Percentiles rank a stretch among this genome's conserved stretches.
Evolutionary conservation across 2,329 filamentous ascomycete species (phyloP).

Genomic region (Triangularia setosa): DNA sequence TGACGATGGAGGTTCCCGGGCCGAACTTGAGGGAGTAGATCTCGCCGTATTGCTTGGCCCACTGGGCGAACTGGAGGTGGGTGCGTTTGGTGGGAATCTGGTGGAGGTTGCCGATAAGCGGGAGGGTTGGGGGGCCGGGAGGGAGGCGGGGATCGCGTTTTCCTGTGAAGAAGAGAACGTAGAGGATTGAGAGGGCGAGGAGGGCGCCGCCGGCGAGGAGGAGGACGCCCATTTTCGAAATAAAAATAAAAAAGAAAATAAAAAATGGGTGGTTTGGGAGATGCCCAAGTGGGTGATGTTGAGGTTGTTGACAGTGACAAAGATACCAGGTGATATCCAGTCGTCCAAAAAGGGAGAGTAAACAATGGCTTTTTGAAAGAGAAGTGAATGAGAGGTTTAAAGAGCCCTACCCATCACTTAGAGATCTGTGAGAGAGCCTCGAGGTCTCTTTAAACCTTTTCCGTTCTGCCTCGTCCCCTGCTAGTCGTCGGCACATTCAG

Average conservation of each 20-base stretch:
- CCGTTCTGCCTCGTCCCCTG: neutral
- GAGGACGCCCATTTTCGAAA: constrained; percentile 12
- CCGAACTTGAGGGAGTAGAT: constrained; percentile 42
- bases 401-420: neutral
- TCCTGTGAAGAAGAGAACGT: constrained; percentile 15
- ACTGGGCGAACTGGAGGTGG: constrained; percentile 36
- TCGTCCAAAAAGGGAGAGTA: neutral
- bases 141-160: constrained; percentile 11
- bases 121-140: constrained; percentile 37
- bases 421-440: neutral
- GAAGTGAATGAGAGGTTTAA: neutral
- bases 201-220: constrained; percentile 10
- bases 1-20: constrained; percentile 36
- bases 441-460: neutral
- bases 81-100: constrained; percentile 32
- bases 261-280: neutral
- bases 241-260: no score
- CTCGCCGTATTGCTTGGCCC: constrained; percentile 40
- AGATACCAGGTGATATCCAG: neutral
- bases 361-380: neutral
- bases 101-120: constrained; percentile 40
- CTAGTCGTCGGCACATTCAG: neutral
- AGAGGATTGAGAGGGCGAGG: constrained; percentile 8
- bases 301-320: neutral
- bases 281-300: neutral